These are phyloP conservation scores for Phytophthora foliorum DNA, from an alignment of 352 stramenopile species.

Conservation along the genomic window DNA sequence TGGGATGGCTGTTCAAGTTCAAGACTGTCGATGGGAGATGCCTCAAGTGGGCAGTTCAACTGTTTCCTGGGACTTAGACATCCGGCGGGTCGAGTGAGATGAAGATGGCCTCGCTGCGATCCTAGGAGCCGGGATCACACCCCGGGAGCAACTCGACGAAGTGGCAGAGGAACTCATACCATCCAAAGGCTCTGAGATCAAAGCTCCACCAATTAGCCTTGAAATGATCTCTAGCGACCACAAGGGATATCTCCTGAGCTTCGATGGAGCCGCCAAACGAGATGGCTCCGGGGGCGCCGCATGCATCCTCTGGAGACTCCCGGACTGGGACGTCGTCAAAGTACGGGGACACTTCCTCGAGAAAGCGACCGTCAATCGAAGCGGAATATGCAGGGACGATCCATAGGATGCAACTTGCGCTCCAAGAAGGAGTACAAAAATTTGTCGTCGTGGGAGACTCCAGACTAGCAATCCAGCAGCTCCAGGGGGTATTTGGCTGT, in stretches of 20 bases:
- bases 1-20: conserved; percentile 10
- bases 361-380: conserved; percentile 9
- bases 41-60: conserved; percentile 8
- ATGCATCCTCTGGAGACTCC: conserved; percentile 7
- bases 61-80: conserved; percentile 17
- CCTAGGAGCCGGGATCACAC: background rate
- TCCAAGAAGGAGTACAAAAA: background rate
- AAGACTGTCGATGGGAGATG: too few relatives aligned
- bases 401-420: background rate
- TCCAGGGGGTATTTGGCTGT: conserved; percentile 7
- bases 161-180: background rate
- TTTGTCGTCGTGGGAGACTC: conserved; percentile 9
- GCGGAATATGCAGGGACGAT: conserved; percentile 6
- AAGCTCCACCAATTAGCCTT: conserved; percentile 2
- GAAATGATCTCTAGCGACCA: conserved; percentile 6
- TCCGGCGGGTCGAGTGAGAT: background rate
- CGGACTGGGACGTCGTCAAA: background rate
- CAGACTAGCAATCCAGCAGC: conserved; percentile 2
- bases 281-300: conserved; percentile 4
- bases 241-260: background rate
- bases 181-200: background rate
- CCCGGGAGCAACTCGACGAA: conserved; percentile 8
- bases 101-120: conserved; percentile 13
- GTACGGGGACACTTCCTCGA: background rate
- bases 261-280: conserved; percentile 8